Evolutionary conservation across 1,284 basidiomycete species (phyloP), one percentile per base, ranked within the genome.

Genomic region (Boletellus deceptivus): DNA sequence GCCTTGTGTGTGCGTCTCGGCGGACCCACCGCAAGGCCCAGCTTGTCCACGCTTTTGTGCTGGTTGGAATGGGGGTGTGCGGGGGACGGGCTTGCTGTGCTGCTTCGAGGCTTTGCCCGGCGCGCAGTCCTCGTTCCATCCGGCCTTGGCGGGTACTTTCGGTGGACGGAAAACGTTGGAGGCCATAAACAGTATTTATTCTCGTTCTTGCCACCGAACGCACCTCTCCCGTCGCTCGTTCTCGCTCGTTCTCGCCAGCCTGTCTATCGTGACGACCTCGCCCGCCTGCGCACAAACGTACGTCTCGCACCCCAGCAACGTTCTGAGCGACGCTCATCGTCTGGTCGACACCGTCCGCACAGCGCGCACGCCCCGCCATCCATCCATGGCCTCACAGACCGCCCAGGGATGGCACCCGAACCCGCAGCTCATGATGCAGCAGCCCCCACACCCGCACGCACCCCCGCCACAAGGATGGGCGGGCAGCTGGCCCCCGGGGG

Each of bases 371-470:
- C 24, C 24, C 4, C 24, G 24, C 24, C 24, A 7, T 25, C 24
- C 24, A 7, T 25, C 4, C 24, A 69, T 68, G 62, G 43, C 67
- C 43, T 63, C 57, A 11, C 64, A 68, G 46, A 38, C 49, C 16
- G 45, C 58, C 24, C 67, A 69, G 18, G 64, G 63, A 55, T 67
- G 65, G 65, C 68, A 67, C 43, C 65, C 65, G 9, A 67, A 67
- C 29, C 65, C 64, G 20, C 65, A 66, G 37, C 46, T 67, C 6
- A 70, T 68, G 66, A 25, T 25, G 25, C 65, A 69, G 25, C 65
- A 69, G 9, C 64, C 61, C 6, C 45, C 31, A 10, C 50, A 49
- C 25, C 25, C 25, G 6, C 67, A 59, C 6, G 49, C 47, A 1
- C 57, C 58, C 0, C 66, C 67, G 3, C 58, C 64, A 0, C 59